Base-by-base conservation (phyloP, 371 early-diverging fungal species). In the Nematocida sp. region DNA sequence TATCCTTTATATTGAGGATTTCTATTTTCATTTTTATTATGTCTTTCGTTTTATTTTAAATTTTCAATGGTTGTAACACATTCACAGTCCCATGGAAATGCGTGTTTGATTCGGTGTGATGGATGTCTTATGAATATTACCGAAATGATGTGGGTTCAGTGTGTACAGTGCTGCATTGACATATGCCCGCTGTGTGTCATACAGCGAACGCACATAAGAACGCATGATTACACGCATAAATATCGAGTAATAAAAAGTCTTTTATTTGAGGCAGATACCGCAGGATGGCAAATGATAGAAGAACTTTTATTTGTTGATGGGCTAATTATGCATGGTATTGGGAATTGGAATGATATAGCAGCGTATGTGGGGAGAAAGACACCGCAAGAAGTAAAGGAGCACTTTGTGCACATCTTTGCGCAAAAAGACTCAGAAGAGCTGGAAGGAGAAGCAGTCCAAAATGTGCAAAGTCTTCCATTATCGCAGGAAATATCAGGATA, bases 271-370 rank as follows among this genome's bases (percentile, higher is more conserved):
- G 58, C 75, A 11, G 47, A 80, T 23, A 50, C 40, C 7, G 46
- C 56, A 25, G 90, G 91, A 62, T 98, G 97, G 98, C 92, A 92
- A 57, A 94, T 95, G 5, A 93, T 96, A 72, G 98, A 98, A 84
- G 97, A 98, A 87, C 87, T 95, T 44, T 80, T 94, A 64, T 88
- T 98, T 82, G 91, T 96, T 46, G 95, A 96, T 82, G 94, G 92
- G 3, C 89, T 94, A 42, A 91, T 92, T 84, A 90, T 90, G 85
- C 92, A 90, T 87, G 98, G 97, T 23, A 89, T 96, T 72, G 97
- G 97, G 56, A 97, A 95, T 88, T 97, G 95, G 95, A 91, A 91
- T 83, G 94, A 93, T 55, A 92, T 95, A 56, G 91, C 95, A 0
- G 93, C 92, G 69, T 92, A 94, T 84, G 90, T 97, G 13, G 94